Percentiles rank a stretch among this genome's conserved stretches.
phyloP scores from a whole-genome alignment of 2,329 filamentous ascomycete species.

The Botrytis squamosa region DNA sequence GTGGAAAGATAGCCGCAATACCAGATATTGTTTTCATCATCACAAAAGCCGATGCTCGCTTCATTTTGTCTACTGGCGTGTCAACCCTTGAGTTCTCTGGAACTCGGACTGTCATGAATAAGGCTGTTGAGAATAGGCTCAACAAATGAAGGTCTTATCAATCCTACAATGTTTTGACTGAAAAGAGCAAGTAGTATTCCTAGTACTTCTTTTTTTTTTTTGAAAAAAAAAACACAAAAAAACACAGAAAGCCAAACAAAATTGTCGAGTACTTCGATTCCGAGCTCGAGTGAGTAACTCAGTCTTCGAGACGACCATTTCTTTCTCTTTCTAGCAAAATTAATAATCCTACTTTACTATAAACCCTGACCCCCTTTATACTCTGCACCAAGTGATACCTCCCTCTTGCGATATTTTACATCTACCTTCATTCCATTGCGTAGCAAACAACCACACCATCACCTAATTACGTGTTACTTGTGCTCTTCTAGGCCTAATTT shows the following conservation, averaged over 20 bases:
- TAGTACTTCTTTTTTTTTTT: too few relatives aligned
- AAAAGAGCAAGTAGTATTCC: too few relatives aligned
- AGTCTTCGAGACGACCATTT: neutral
- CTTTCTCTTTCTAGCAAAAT: fast-evolving
- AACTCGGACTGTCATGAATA: neutral
- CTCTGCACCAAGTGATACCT: neutral
- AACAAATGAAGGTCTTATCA: neutral
- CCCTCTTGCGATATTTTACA: neutral
- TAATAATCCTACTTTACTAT: neutral
- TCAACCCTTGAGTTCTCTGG: neutral
- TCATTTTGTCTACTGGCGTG: neutral
- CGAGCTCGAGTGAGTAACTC: neutral
- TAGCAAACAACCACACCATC: neutral
- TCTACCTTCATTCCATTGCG: neutral
- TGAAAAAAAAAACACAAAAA: too few relatives aligned
- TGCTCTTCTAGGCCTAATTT: neutral
- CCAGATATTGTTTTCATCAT: too few relatives aligned
- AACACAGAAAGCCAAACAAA: neutral
- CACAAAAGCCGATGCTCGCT: neutral
- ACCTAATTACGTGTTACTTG: neutral
- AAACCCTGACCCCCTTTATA: neutral
- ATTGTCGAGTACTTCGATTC: neutral
- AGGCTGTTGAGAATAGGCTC: too few relatives aligned
- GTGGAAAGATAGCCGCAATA: too few relatives aligned
- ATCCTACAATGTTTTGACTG: too few relatives aligned